Percentiles rank a stretch among this genome's conserved stretches.
Conservation (phyloP, 108 stramenopile genomes). For the Asterionellopsis glacialis region DNA sequence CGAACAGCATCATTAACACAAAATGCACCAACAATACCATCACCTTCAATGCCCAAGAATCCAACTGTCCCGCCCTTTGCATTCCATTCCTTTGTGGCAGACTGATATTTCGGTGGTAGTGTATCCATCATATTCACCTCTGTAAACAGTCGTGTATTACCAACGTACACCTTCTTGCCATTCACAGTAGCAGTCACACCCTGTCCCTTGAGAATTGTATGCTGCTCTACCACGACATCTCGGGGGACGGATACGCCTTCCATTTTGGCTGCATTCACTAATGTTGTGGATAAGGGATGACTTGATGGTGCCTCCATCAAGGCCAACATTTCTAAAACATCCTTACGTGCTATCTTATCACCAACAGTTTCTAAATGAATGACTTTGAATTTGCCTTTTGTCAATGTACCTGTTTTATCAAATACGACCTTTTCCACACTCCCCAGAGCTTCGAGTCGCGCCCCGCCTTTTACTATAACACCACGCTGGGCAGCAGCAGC, state of each 20-base stretch:
- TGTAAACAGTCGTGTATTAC: conserved; percentile 69
- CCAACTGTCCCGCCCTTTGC: conserved; percentile 74
- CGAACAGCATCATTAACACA: conserved; percentile 71
- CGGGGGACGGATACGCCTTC: conserved; percentile 49
- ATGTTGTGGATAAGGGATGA: conserved; percentile 75
- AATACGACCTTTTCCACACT: conserved; percentile 64
- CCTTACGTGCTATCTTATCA: conserved; percentile 26
- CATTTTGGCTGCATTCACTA: conserved; percentile 71
- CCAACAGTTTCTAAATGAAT: conserved; percentile 53
- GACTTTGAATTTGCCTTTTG: conserved; percentile 68
- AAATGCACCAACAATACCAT: conserved; percentile 76
- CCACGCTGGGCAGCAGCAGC: conserved; percentile 84
- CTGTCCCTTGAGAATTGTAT: conserved; percentile 79
- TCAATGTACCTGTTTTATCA: conserved; percentile 91
- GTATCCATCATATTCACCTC: conserved; percentile 52
- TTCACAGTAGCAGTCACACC: conserved; percentile 65
- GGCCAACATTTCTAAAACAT: conserved; percentile 63
- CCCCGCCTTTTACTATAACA: conserved; percentile 84
- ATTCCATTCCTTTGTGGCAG: conserved; percentile 44
- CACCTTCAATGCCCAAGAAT: conserved; percentile 67
- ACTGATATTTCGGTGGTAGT: conserved; percentile 17
- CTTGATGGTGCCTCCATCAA: conserved; percentile 78
- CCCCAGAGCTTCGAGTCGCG: conserved; percentile 77
- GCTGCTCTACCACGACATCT: conserved; percentile 34
- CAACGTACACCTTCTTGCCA: conserved; percentile 60